Conservation (phyloP, 2,329 filamentous ascomycete genomes). For the Periconia digitata region DNA sequence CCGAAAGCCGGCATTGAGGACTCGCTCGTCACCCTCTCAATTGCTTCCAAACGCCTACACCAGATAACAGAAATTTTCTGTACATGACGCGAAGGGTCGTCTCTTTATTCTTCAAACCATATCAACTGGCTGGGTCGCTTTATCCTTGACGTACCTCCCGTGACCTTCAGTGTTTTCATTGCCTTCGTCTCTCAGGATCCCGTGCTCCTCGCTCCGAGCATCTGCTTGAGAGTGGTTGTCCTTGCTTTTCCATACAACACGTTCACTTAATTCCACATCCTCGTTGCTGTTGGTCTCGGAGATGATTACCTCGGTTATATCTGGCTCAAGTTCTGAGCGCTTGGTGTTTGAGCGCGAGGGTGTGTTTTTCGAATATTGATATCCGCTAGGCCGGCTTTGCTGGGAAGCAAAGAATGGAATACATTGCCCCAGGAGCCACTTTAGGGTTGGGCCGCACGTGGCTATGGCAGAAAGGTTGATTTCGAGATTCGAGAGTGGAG, state of each 20-base stretch:
- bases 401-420: slow-evolving; percentile 8
- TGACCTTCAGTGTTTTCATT: background rate
- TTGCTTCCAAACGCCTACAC: no score
- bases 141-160: background rate
- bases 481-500: slow-evolving; percentile 9
- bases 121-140: background rate
- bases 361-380: background rate
- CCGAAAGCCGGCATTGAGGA: no score
- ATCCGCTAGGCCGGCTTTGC: background rate
- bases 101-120: background rate
- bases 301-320: background rate
- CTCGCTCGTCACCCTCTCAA: no score
- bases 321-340: background rate
- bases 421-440: slow-evolving; percentile 11
- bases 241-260: background rate
- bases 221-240: background rate
- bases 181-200: background rate
- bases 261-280: background rate
- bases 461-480: slow-evolving; percentile 10
- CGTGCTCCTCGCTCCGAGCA: background rate
- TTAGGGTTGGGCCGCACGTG: slow-evolving; percentile 9
- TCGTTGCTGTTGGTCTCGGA: background rate
- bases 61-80: no score
- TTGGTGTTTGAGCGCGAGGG: background rate
- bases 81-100: background rate